Percentiles rank a stretch among this genome's conserved stretches.
Conservation (phyloP, 257 asterid species). For the Nyctanthes arbortristis region DNA sequence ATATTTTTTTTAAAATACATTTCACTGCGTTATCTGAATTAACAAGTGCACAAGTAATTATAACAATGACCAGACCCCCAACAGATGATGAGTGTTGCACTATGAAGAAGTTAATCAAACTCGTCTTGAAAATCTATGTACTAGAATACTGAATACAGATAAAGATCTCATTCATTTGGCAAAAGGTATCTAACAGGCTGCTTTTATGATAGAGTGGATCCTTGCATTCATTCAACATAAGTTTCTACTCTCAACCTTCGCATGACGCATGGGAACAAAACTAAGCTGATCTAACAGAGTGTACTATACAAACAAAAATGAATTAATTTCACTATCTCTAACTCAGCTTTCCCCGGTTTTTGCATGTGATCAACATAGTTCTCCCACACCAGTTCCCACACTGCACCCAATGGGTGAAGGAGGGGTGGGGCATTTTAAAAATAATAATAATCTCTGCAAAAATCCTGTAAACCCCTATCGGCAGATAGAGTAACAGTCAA, state of each 20-base stretch:
- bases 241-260: background rate
- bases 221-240: background rate
- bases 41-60: background rate
- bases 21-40: background rate
- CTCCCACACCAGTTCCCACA: background rate
- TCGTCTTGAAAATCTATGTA: background rate
- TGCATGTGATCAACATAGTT: background rate
- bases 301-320: background rate
- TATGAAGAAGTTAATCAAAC: background rate
- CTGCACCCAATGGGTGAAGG: no score
- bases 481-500: background rate
- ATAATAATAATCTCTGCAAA: background rate
- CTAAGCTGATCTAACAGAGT: background rate
- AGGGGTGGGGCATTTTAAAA: no score
- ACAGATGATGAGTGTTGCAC: background rate
- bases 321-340: no score
- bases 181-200: background rate
- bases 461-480: background rate
- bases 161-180: background rate
- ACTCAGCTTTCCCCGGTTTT: background rate
- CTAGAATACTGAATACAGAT: background rate
- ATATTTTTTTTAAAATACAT: background rate
- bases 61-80: background rate
- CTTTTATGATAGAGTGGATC: background rate
- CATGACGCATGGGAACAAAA: background rate